Base-by-base conservation (phyloP, 202 grass and related monocot genomes). In the Alloteropsis angusta region DNA sequence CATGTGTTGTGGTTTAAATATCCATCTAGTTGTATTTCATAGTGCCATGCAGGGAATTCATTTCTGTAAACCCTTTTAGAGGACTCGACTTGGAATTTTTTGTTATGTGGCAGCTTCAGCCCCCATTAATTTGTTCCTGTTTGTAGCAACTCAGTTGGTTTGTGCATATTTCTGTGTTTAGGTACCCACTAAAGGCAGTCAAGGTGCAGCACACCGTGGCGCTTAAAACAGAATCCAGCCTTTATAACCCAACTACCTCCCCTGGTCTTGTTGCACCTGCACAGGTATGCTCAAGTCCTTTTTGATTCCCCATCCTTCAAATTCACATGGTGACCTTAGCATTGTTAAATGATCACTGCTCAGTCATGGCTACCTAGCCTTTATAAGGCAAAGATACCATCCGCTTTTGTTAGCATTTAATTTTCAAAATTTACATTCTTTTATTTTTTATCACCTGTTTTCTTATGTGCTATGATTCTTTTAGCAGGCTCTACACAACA, bases 151-250 rank as follows among this genome's bases (percentile, higher is more conserved):
- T 85, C 48, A 16, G 53, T 47, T 71, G 44, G 22, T 78, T 18
- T 78, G 45, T 74, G 74, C 61, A 23, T 83, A 77, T 67, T 82
- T 43, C 57, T 72, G 30, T 84, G 65, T 32, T 53, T 71, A 98
- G 95, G 85, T 98, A 90, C 82, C 95, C 95, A 58, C 42, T 98
- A 52, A 98, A 98, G 86, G 95, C 95, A 82, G 95, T 98, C 48
- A 95, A 88, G 81, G 92, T 98, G 81, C 94, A 92, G 95, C 89
- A 97, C 81, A 89, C 87, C 61, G 95, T 97, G 78, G 91, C 95
- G 23, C 78, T 87, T 58, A 87, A 87, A 92, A 97, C 95, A 83
- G 91, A 97, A 72, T 92, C 95, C 78, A 92, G 89, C 78, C 53
- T 90, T n/a, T 84, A 86, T 73, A 75, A 86, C 76, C 77, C 72